Evolutionary conservation across 228 moss, liverwort and hornwort genomes (phyloP).

Genomic region (Sphagnum fallax): DNA sequence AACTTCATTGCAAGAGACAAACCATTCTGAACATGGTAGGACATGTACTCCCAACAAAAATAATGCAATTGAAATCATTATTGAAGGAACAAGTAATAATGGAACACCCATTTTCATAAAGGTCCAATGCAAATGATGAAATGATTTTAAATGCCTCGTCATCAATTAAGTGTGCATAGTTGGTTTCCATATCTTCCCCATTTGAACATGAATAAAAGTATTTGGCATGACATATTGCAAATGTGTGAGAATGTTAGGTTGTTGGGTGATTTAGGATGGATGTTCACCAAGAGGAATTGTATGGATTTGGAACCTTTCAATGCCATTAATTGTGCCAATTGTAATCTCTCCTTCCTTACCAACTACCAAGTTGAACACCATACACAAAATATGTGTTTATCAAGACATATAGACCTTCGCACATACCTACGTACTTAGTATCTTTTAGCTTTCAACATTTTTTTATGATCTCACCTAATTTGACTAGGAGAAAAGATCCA

Average conservation of each 20-base stretch:
- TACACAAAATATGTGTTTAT: no score
- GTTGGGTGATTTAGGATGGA: constrained; percentile 85
- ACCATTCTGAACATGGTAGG: constrained; percentile 29
- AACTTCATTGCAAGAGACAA: no score
- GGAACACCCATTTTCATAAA: constrained; percentile 90
- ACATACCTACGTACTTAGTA: no score
- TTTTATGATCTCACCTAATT: no score
- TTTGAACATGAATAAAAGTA: constrained; percentile 66
- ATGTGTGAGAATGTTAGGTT: constrained; percentile 82
- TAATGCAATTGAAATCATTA: constrained; percentile 78
- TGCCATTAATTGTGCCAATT: constrained; percentile 93
- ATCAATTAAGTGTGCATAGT: constrained; percentile 81
- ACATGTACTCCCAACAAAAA: constrained; percentile 92
- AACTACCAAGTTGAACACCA: constrained; percentile 73
- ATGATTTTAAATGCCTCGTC: constrained; percentile 93
- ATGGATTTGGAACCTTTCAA: constrained; percentile 93
- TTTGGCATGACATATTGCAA: constrained; percentile 89
- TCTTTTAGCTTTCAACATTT: no score
- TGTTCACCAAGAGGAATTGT: constrained; percentile 91
- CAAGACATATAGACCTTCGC: no score
- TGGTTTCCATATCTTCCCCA: constrained; percentile 88
- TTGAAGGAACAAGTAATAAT: constrained; percentile 91
- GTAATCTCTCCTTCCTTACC: constrained; percentile 98
- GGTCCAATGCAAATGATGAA: constrained; percentile 71
- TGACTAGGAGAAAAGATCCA: no score